phyloP scores from a whole-genome alignment of 2,329 filamentous ascomycete genomes.

The Coniochaeta pulveracea region DNA sequence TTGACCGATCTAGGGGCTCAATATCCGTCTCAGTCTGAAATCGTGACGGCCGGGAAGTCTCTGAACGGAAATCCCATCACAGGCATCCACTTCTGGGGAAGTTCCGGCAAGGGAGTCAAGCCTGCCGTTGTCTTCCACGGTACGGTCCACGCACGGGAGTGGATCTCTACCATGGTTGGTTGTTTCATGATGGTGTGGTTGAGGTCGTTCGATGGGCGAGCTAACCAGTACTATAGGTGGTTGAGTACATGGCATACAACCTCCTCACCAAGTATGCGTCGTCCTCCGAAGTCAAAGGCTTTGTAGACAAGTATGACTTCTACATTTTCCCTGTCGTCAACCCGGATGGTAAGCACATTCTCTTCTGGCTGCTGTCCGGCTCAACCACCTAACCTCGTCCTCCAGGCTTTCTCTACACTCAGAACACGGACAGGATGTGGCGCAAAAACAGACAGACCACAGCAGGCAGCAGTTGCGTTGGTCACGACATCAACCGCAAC shows the following conservation, averaged over 20 bases:
- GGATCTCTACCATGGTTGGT: constrained; percentile 46
- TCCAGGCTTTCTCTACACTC: constrained; percentile 37
- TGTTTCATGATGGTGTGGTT: too few relatives aligned
- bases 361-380: neutral
- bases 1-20: constrained; percentile 31
- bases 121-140: constrained; percentile 39
- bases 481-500: constrained; percentile 44
- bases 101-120: constrained; percentile 27
- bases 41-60: constrained; percentile 33
- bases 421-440: constrained; percentile 39
- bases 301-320: constrained; percentile 47
- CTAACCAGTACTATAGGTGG: constrained; percentile 13
- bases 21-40: constrained; percentile 33
- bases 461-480: constrained; percentile 26
- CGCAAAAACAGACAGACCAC: constrained; percentile 38
- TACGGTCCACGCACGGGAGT: constrained; percentile 42
- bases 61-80: constrained; percentile 41
- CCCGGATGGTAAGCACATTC: constrained; percentile 28
- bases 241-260: constrained; percentile 37
- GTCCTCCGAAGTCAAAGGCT: constrained; percentile 24
- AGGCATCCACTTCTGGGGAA: constrained; percentile 45
- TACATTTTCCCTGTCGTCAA: constrained; percentile 45
- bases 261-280: constrained; percentile 30
- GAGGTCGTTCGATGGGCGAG: neutral
- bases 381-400: neutral